Evolutionary conservation across 2,329 filamentous ascomycete species (phyloP).

Genomic region (Cadophora luteo-olivacea): DNA sequence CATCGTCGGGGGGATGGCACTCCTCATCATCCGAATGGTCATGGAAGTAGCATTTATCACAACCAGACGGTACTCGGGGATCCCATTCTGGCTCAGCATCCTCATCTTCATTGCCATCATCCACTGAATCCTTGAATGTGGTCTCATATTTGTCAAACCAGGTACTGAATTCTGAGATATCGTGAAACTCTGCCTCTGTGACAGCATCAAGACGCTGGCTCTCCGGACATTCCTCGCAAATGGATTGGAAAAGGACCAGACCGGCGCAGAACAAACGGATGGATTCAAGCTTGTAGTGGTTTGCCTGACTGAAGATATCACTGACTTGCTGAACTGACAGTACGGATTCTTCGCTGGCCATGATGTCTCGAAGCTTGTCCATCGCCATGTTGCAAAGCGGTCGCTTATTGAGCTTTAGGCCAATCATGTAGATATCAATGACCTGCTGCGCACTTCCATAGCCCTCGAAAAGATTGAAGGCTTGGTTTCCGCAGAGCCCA

Average conservation of each 20-base stretch:
- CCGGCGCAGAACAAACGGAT: neutral
- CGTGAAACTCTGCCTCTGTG: no score
- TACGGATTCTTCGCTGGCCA: neutral
- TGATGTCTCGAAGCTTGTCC: neutral
- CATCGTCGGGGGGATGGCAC: neutral
- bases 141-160: neutral
- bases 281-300: no score
- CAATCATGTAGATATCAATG: neutral
- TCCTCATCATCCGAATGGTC: neutral
- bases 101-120: neutral
- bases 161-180: neutral
- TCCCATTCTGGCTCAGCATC: neutral
- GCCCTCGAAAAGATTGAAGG: neutral
- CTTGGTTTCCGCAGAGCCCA: neutral
- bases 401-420: neutral
- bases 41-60: neutral
- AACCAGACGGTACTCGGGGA: neutral
- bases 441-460: neutral
- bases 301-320: neutral
- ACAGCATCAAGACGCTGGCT: neutral
- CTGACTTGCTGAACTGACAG: neutral
- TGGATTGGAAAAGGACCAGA: neutral
- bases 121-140: neutral
- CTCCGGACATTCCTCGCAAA: neutral
- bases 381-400: neutral